These are phyloP conservation scores for Aspergillus sp. DNA, from an alignment of 2,329 filamentous ascomycete genomes.

Conservation along the genomic window DNA sequence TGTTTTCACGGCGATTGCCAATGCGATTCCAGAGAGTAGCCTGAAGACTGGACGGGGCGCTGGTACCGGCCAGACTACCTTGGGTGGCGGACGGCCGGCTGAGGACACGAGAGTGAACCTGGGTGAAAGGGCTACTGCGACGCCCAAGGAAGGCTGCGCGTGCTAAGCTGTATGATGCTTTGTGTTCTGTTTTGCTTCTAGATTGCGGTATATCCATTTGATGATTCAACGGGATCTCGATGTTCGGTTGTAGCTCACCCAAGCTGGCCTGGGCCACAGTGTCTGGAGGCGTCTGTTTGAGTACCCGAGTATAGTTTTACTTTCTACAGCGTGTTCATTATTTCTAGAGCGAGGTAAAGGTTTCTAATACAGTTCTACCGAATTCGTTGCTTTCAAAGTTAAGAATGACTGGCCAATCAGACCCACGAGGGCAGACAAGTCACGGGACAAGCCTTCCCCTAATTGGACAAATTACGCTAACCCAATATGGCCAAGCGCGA, in stretches of 20 bases:
- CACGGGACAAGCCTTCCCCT: constrained; percentile 25
- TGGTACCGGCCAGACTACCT: constrained; percentile 50
- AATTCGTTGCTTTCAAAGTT: background rate
- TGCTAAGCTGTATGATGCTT: constrained; percentile 50
- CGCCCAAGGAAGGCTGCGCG: constrained; percentile 85
- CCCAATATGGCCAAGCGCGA: constrained; percentile 12
- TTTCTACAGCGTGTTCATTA: constrained; percentile 2
- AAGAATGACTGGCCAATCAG: background rate
- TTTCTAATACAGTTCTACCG: background rate
- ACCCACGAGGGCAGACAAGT: constrained; percentile 15
- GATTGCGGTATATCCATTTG: constrained; percentile 1
- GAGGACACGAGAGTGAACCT: constrained; percentile 69
- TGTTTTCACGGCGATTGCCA: constrained; percentile 96
- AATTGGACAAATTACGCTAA: constrained; percentile 14
- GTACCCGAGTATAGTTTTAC: background rate
- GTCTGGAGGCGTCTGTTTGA: background rate
- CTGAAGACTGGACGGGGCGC: constrained; percentile 77
- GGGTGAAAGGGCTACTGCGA: constrained; percentile 62
- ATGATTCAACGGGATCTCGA: background rate
- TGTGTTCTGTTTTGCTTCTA: background rate
- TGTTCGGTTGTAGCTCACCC: background rate
- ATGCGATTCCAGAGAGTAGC: constrained; percentile 94
- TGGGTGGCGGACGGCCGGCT: constrained; percentile 45
- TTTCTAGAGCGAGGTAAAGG: background rate
- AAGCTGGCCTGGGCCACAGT: background rate